A percentile compares a stretch with the other conserved stretches of the same genome.
phyloP scores from a whole-genome alignment of 306 rosid species.

The Corylus avellana region DNA sequence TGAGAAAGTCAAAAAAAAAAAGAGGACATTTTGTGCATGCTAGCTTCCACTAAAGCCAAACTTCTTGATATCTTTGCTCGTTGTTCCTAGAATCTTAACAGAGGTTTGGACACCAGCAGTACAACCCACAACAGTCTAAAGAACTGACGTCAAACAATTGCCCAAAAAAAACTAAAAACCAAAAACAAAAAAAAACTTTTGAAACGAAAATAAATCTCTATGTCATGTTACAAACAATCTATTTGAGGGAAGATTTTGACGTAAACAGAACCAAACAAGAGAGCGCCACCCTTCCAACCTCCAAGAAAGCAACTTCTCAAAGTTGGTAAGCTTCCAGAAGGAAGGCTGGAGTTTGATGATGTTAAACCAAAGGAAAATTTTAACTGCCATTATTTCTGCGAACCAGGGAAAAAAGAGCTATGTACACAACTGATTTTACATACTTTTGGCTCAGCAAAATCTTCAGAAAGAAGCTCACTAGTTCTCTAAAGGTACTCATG shows the following conservation, averaged over 20 bases:
- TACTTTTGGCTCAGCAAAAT: slow-evolving; percentile 28
- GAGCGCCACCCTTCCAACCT: slow-evolving; percentile 20
- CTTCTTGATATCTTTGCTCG: neutral
- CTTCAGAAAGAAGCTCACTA: slow-evolving; percentile 14
- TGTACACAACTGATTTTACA: slow-evolving; percentile 49
- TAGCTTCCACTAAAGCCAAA: no score
- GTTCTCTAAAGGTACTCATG: slow-evolving; percentile 33
- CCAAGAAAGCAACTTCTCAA: slow-evolving; percentile 9
- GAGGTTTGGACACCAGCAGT: slow-evolving; percentile 15
- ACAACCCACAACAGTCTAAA: slow-evolving; percentile 12
- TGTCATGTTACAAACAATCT: slow-evolving; percentile 20
- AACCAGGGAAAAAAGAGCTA: slow-evolving; percentile 20
- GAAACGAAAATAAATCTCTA: slow-evolving; percentile 9
- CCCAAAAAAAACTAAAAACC: neutral
- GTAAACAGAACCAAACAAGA: slow-evolving; percentile 9
- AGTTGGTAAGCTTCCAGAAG: slow-evolving; percentile 8
- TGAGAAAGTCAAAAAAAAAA: no score
- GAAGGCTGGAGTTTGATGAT: slow-evolving; percentile 5
- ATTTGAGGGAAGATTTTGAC: slow-evolving; percentile 8
- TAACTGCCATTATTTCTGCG: slow-evolving; percentile 24
- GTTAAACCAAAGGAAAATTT: slow-evolving; percentile 26
- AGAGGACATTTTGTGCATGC: no score
- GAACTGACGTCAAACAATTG: slow-evolving; percentile 5
- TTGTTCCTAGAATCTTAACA: neutral
- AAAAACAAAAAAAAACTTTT: neutral